A percentile compares a stretch with the other conserved stretches of the same genome.
Conservation (phyloP, 2,329 filamentous ascomycete species). For the Monascus ruber region DNA sequence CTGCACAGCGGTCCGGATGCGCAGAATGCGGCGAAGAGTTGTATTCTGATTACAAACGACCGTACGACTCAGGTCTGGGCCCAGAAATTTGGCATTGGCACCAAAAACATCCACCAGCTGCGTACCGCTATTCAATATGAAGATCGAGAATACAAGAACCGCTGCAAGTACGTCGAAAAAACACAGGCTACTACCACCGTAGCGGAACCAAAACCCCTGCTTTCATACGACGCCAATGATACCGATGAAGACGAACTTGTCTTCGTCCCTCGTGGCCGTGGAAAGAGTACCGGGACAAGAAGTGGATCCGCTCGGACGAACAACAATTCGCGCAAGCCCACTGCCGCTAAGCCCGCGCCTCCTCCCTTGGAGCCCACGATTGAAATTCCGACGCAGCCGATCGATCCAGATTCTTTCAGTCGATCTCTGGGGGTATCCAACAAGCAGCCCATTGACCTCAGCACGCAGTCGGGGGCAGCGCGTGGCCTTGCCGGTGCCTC, state of each 20-base stretch:
- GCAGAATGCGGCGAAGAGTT: constrained; percentile 22
- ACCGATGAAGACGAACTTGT: constrained; percentile 39
- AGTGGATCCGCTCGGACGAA: constrained; percentile 15
- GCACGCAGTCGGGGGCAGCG: constrained; percentile 20
- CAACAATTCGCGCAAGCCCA: constrained; percentile 19
- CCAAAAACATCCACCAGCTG: constrained; percentile 38
- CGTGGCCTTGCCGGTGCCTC: constrained; percentile 24
- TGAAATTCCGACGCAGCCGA: constrained; percentile 36
- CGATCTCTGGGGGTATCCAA: constrained; percentile 23
- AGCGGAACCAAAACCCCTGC: constrained; percentile 31
- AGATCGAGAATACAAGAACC: constrained; percentile 34
- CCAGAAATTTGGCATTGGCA: constrained; percentile 36
- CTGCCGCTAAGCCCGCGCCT: constrained; percentile 12
- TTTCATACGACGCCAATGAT: constrained; percentile 39
- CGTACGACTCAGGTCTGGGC: constrained; percentile 33
- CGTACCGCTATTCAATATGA: constrained; percentile 37
- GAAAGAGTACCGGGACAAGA: constrained; percentile 18
- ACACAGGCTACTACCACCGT: constrained; percentile 15
- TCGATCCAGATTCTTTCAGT: constrained; percentile 39
- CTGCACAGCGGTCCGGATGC: constrained; percentile 26
- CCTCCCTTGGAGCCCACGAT: constrained; percentile 19
- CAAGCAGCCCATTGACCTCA: constrained; percentile 22
- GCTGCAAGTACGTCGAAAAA: constrained; percentile 35
- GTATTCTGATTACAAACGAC: constrained; percentile 36
- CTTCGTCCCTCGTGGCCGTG: constrained; percentile 33